phyloP scores from a whole-genome alignment of 371 early-diverging fungal genomes.

The Syncephalis plumigaleata region DNA sequence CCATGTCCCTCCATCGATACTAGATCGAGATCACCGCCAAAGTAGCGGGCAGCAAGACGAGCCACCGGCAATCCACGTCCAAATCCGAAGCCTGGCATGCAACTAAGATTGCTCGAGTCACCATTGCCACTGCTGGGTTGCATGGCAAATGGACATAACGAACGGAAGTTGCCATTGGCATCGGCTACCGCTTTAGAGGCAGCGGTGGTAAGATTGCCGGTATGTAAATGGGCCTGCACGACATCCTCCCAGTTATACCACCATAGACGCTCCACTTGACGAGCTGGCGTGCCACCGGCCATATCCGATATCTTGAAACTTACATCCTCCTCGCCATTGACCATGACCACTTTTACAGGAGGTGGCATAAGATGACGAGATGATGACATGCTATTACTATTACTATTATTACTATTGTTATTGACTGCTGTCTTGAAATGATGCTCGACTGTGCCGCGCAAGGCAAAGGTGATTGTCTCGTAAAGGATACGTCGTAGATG shows the following conservation, averaged over 20 bases:
- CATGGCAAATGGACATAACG: too few relatives aligned
- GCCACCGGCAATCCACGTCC: slow-evolving; percentile 23
- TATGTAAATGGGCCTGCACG: slow-evolving; percentile 4
- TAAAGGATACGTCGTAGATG: slow-evolving; percentile 46
- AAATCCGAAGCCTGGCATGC: slow-evolving; percentile 22
- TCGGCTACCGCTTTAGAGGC: neutral
- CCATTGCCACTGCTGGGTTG: too few relatives aligned
- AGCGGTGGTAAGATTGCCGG: neutral
- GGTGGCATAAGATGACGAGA: slow-evolving; percentile 8
- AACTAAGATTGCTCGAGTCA: slow-evolving; percentile 7
- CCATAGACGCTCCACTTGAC: slow-evolving; percentile 23
- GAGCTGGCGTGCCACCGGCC: slow-evolving; percentile 34
- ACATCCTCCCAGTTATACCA: slow-evolving; percentile 15
- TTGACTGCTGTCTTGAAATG: slow-evolving; percentile 10
- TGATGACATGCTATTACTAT: too few relatives aligned
- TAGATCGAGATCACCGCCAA: slow-evolving; percentile 52
- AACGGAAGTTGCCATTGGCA: neutral
- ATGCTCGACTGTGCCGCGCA: slow-evolving; percentile 29
- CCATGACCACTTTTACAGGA: slow-evolving; percentile 26
- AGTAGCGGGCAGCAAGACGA: slow-evolving; percentile 21
- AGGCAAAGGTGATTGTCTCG: slow-evolving; percentile 36
- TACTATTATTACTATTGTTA: too few relatives aligned
- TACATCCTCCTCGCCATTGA: slow-evolving; percentile 37
- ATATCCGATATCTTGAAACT: slow-evolving; percentile 37
- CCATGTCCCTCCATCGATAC: slow-evolving; percentile 59